Evolutionary conservation across 2,329 filamentous ascomycete genomes (phyloP).

Genomic region (Xylaria arbuscula): DNA sequence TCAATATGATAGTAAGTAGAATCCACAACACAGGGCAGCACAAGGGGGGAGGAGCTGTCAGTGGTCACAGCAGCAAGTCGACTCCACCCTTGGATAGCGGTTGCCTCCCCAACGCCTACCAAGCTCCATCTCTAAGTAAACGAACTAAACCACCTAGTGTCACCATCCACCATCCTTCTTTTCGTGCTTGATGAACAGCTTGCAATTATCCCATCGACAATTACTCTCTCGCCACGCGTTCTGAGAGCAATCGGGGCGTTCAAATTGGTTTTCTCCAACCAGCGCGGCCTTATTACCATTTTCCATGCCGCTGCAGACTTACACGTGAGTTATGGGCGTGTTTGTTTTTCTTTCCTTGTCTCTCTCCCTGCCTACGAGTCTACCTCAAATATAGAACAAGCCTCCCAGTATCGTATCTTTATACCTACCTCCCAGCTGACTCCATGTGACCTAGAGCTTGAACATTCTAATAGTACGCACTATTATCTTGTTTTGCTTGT

Average conservation of each 20-base stretch:
- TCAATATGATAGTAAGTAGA: not conserved
- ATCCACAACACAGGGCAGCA: not conserved
- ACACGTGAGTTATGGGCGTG: conserved; percentile 23
- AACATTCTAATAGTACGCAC: conserved; percentile 26
- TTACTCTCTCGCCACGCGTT: conserved; percentile 33
- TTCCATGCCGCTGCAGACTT: conserved; percentile 39
- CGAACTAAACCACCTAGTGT: conserved; percentile 30
- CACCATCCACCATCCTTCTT: conserved; percentile 19
- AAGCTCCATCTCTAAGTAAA: conserved; percentile 37
- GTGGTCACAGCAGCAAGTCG: conserved; percentile 9
- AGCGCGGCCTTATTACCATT: conserved; percentile 31
- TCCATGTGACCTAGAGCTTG: conserved; percentile 7
- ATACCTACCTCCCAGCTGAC: conserved; percentile 1
- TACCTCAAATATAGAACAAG: not conserved
- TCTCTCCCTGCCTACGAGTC: not conserved
- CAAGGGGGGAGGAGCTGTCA: not conserved
- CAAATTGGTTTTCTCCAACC: conserved; percentile 20
- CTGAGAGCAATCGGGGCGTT: conserved; percentile 24
- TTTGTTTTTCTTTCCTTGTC: conserved; percentile 27
- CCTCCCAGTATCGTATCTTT: not conserved
- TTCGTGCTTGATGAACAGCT: conserved; percentile 24
- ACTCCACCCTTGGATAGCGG: conserved; percentile 28
- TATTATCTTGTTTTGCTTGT: conserved; percentile 28
- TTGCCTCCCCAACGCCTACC: conserved; percentile 47
- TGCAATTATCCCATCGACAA: conserved; percentile 38